phyloP scores from a whole-genome alignment of 2,329 filamentous ascomycete genomes.

The Epichloe brachyelytri region DNA sequence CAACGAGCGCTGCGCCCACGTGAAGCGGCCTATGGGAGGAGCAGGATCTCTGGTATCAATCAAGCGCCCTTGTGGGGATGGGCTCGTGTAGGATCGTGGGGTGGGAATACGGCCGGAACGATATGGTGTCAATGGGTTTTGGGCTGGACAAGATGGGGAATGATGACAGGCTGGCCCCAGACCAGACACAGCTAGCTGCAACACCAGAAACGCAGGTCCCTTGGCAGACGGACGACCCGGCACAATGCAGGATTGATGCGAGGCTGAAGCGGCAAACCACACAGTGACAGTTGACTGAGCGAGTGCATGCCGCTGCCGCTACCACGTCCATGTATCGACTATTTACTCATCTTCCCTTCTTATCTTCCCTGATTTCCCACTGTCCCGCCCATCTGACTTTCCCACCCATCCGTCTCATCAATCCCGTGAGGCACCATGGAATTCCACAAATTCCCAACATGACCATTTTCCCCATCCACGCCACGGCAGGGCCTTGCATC shows the following conservation, averaged over 20 bases:
- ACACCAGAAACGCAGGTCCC: neutral
- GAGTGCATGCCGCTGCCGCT: no score
- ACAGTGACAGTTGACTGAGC: no score
- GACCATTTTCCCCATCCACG: neutral
- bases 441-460: neutral
- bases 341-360: no score
- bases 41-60: neutral
- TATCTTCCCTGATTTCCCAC: no score
- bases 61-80: neutral
- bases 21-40: constrained; percentile 4
- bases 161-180: no score
- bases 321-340: no score
- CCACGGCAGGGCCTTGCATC: no score
- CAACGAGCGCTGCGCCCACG: constrained; percentile 3
- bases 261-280: neutral
- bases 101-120: neutral
- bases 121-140: neutral
- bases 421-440: neutral
- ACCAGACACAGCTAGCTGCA: neutral
- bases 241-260: neutral
- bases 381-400: no score
- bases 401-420: neutral
- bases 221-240: neutral
- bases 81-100: neutral
- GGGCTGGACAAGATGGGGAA: no score